These are phyloP conservation scores for Fusarium chuoi DNA, from an alignment of 2,329 filamentous ascomycete species.

Conservation along the genomic window DNA sequence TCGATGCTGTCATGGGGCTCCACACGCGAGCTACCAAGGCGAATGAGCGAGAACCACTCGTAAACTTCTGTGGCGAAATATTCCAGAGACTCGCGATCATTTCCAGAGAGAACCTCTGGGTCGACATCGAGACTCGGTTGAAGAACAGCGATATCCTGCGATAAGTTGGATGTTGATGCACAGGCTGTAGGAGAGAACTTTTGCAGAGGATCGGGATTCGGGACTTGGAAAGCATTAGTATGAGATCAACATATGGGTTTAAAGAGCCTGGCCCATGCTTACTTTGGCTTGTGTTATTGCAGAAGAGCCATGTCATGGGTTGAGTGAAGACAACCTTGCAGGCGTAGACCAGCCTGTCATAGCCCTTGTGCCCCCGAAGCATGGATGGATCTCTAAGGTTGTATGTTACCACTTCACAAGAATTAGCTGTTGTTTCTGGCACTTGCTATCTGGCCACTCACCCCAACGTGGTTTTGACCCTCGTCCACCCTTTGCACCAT, in stretches of 20 bases:
- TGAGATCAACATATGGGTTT: neutral
- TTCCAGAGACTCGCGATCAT: slow-evolving; percentile 64
- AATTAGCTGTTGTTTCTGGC: slow-evolving; percentile 39
- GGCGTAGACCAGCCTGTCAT: slow-evolving; percentile 80
- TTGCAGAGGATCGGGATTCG: slow-evolving; percentile 61
- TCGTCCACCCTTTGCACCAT: slow-evolving; percentile 67
- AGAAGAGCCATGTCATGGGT: slow-evolving; percentile 81
- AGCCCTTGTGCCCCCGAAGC: slow-evolving; percentile 84
- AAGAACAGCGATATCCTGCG: slow-evolving; percentile 29
- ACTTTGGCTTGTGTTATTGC: slow-evolving; percentile 61
- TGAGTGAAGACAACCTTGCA: slow-evolving; percentile 79
- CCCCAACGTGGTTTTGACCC: slow-evolving; percentile 77
- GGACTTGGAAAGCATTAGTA: slow-evolving; percentile 52
- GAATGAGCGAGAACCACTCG: slow-evolving; percentile 79
- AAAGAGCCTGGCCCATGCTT: slow-evolving; percentile 12
- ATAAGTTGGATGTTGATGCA: slow-evolving; percentile 45
- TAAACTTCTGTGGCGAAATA: slow-evolving; percentile 72
- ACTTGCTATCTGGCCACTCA: slow-evolving; percentile 54
- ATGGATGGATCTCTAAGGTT: slow-evolving; percentile 81
- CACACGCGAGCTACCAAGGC: slow-evolving; percentile 73
- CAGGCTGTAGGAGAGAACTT: slow-evolving; percentile 57
- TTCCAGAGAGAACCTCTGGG: slow-evolving; percentile 44
- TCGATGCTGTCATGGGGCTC: slow-evolving; percentile 68
- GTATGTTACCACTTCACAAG: slow-evolving; percentile 73
- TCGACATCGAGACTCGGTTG: slow-evolving; percentile 43